Percentiles rank a stretch among this genome's conserved stretches.
These are phyloP conservation scores for Abrus pulchellus DNA, from an alignment of 306 rosid genomes.

Conservation along the genomic window DNA sequence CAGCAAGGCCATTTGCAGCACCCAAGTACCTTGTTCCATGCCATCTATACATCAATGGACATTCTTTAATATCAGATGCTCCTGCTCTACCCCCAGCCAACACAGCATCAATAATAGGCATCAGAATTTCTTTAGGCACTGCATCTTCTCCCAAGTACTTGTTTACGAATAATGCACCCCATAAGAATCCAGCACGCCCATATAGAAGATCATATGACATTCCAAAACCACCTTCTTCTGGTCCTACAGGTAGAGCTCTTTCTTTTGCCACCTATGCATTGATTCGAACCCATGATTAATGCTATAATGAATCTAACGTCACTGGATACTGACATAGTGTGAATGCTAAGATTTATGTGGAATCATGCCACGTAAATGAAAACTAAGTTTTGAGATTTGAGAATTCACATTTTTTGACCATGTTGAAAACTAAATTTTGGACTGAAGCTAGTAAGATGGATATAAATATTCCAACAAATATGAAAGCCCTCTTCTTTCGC, in stretches of 20 bases:
- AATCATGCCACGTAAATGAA: background rate
- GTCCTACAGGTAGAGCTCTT: slow-evolving; percentile 85
- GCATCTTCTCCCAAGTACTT: slow-evolving; percentile 69
- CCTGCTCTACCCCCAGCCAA: slow-evolving; percentile 94
- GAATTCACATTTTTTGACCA: no score
- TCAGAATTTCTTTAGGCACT: slow-evolving; percentile 66
- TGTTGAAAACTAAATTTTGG: background rate
- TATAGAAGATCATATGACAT: slow-evolving; percentile 94
- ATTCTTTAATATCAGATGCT: slow-evolving; percentile 73
- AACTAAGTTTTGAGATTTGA: background rate
- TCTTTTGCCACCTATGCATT: slow-evolving; percentile 73
- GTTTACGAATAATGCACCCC: slow-evolving; percentile 81
- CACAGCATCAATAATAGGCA: slow-evolving; percentile 75
- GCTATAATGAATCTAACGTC: no score
- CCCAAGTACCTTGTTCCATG: slow-evolving; percentile 94
- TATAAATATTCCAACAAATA: slow-evolving; percentile 5
- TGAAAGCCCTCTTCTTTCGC: background rate
- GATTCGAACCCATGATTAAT: background rate
- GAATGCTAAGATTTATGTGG: background rate
- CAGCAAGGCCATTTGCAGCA: slow-evolving; percentile 90
- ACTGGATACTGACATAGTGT: background rate
- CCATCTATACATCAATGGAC: slow-evolving; percentile 96
- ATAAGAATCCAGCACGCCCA: slow-evolving; percentile 88
- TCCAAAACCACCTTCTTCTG: slow-evolving; percentile 98
- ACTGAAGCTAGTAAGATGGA: background rate